A percentile compares a stretch with the other conserved stretches of the same genome.
These are phyloP conservation scores for Scleromitrula shiraiana DNA, from an alignment of 2,329 filamentous ascomycete species.

Conservation along the genomic window DNA sequence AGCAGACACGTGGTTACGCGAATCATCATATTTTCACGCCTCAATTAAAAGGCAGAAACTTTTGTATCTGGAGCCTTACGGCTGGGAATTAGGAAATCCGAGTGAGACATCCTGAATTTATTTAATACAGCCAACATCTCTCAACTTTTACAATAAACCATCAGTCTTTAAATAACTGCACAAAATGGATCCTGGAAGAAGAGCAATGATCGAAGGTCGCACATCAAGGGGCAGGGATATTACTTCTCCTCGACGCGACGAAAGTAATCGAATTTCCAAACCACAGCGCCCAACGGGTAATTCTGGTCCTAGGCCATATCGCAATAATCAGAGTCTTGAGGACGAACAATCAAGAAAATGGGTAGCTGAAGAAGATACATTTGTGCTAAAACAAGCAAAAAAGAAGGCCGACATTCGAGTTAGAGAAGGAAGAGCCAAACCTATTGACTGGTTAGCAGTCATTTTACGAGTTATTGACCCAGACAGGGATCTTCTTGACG, in stretches of 20 bases:
- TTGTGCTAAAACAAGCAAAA: conserved; percentile 93
- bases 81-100: too few relatives aligned
- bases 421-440: conserved; percentile 80
- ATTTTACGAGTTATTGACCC: conserved; percentile 82
- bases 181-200: conserved; percentile 27
- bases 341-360: conserved; percentile 75
- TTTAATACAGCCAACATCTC: not conserved
- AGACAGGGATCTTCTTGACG: conserved; percentile 77
- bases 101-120: too few relatives aligned
- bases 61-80: too few relatives aligned
- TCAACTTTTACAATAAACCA: not conserved
- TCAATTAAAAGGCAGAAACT: too few relatives aligned
- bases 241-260: conserved; percentile 47
- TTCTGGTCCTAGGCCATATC: conserved; percentile 23
- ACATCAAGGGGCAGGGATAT: conserved; percentile 40
- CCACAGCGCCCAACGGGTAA: conserved; percentile 28
- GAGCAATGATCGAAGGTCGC: conserved; percentile 25
- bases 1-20: too few relatives aligned
- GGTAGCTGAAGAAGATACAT: conserved; percentile 90
- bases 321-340: conserved; percentile 32
- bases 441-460: conserved; percentile 90
- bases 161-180: not conserved
- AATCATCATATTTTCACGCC: too few relatives aligned
- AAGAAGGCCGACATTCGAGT: conserved; percentile 96
- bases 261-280: conserved; percentile 50